Evolutionary conservation across 495 filamentous ascomycete species (phyloP).

Genomic region (Xylaria longipes): DNA sequence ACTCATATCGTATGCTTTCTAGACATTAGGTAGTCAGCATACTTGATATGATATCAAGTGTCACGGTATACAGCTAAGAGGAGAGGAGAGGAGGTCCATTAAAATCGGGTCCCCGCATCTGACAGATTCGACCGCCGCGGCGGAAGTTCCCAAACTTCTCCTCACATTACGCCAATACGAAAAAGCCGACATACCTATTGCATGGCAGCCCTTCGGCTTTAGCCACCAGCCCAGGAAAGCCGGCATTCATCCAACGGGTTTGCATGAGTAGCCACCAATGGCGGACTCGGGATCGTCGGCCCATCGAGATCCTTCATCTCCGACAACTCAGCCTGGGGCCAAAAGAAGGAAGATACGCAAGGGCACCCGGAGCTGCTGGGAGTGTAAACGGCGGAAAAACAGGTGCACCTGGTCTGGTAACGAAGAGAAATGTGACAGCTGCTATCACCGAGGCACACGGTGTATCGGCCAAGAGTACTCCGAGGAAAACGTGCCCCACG

Average conservation of each 20-base stretch:
- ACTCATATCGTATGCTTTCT: background rate
- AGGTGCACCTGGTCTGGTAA: conserved; percentile 46
- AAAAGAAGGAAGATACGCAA: conserved; percentile 52
- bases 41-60: background rate
- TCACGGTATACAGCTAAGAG: background rate
- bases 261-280: conserved; percentile 14
- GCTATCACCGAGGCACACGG: conserved; percentile 45
- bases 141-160: background rate
- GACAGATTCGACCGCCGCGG: conserved; percentile 25
- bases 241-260: background rate
- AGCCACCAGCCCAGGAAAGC: background rate
- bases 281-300: conserved; percentile 7
- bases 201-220: background rate
- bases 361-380: conserved; percentile 60
- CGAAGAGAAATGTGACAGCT: conserved; percentile 50
- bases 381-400: conserved; percentile 59
- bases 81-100: background rate
- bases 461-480: conserved; percentile 49
- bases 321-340: conserved; percentile 1
- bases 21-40: background rate
- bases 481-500: conserved; percentile 33
- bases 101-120: conserved; percentile 16
- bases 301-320: background rate
- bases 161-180: background rate
- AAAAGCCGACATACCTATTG: background rate